Base-by-base conservation (phyloP, 2,329 filamentous ascomycete species). In the Aspergillus persii region DNA sequence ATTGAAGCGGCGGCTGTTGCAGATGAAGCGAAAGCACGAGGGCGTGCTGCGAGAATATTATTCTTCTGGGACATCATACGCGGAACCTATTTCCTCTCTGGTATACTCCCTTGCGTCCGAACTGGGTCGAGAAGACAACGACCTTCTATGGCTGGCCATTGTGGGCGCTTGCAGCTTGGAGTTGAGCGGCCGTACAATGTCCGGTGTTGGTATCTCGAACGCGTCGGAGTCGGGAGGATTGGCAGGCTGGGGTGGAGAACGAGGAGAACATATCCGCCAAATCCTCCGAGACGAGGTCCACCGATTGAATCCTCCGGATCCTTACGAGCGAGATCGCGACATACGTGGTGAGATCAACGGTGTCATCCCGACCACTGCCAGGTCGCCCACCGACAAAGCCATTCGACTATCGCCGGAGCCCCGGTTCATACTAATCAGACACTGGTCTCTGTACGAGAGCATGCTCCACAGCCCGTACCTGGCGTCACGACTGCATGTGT, bases 401-500 rank as follows among this genome's bases (percentile, higher is more conserved):
- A 98, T 99, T 66, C 88, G 93, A 26, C 80, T 99, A 44, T 96
- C 93, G 0, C 95, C 95, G 0, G 95, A 99, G 71, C 96, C 95
- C 8, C 89, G 91, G 46, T 96, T 99, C 66, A 84, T 98, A 29
- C 84, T 99, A 0, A 91, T 98, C 55, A 84, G 95, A 36, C 95
- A 99, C 74, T 99, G 95, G 95, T 96, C 92, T 67, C 81, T 99
- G 12, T 98, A 98, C 75, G 95, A 99, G 71, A 96, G 92, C 74
- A 98, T 99, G 95, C 83, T 98, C 11, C 95, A 99, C 74, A 97
- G 93, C 0, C 93, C 94, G 0, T 98, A 97, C 70, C 85, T 99
- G 4, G 94, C 96, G 60, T 91, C 94, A 3, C 86, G 92, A 33
- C 83, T 99, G 50, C 94, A 96, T 75, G 92, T 96, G 50, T 99